Percentiles rank a stretch among this genome's conserved stretches.
Evolutionary conservation across 2,329 filamentous ascomycete genomes (phyloP).

Genomic region (Taxawa tesnikishii): DNA sequence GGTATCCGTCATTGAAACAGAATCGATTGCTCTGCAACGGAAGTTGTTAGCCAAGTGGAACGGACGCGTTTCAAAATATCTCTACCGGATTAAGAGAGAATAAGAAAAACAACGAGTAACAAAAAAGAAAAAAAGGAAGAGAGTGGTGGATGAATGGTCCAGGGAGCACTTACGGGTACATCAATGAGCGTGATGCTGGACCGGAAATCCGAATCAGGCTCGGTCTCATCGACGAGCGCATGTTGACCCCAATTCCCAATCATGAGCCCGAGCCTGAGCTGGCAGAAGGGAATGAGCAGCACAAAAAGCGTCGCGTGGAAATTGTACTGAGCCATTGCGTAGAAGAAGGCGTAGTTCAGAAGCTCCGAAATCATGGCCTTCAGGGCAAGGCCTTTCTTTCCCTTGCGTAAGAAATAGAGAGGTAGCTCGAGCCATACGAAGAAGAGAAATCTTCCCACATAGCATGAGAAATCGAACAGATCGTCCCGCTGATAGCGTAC

Average conservation of each 20-base stretch:
- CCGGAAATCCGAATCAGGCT: constrained; percentile 65
- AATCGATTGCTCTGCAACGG: constrained; percentile 61
- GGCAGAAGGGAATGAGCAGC: constrained; percentile 51
- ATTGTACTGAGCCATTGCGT: constrained; percentile 36
- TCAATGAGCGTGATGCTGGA: constrained; percentile 72
- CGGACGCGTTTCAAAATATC: too few relatives aligned
- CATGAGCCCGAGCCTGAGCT: constrained; percentile 63
- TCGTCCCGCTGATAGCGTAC: constrained; percentile 65
- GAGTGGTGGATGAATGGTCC: background rate
- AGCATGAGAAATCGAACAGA: constrained; percentile 53
- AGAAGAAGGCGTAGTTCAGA: constrained; percentile 41
- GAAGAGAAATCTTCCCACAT: constrained; percentile 61
- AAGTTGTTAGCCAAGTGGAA: background rate
- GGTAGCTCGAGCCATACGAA: constrained; percentile 66
- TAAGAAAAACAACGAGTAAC: too few relatives aligned
- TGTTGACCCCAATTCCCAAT: constrained; percentile 78
- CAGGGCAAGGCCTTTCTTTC: constrained; percentile 41
- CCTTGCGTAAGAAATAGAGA: constrained; percentile 56
- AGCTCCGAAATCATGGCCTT: constrained; percentile 52
- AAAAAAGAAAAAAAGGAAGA: constrained; percentile 1
- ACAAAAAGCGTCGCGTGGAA: constrained; percentile 49
- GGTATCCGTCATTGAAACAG: constrained; percentile 75
- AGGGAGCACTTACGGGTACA: constrained; percentile 49
- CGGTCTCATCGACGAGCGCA: constrained; percentile 62
- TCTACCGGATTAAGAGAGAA: too few relatives aligned